phyloP scores from a whole-genome alignment of 163 green algal genomes.

The Trebouxiophyceae sp. region DNA sequence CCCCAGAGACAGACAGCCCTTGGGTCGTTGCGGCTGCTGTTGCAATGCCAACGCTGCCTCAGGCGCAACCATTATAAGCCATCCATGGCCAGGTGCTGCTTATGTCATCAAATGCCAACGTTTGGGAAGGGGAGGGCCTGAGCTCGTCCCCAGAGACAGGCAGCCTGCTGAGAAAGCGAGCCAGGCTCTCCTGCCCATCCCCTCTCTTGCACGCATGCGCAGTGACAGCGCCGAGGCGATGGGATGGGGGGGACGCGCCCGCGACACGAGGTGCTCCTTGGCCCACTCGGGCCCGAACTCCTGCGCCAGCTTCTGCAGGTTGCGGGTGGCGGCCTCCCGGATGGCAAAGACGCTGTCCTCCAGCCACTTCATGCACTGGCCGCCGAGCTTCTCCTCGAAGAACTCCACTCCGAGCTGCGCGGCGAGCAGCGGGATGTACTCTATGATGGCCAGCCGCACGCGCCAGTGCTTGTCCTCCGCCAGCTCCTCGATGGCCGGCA shows the following conservation, averaged over 20 bases:
- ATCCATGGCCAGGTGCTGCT: too few relatives aligned
- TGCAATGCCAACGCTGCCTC: too few relatives aligned
- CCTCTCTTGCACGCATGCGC: too few relatives aligned
- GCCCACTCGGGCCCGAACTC: conserved; percentile 95
- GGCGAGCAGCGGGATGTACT: conserved; percentile 95
- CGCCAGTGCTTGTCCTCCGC: conserved; percentile 97
- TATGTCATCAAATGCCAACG: too few relatives aligned
- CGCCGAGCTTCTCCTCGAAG: conserved; percentile 86
- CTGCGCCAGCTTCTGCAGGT: conserved; percentile 77
- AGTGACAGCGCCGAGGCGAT: too few relatives aligned
- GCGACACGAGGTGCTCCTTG: conserved; percentile 79
- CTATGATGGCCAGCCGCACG: conserved; percentile 95
- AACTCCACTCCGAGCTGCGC: conserved; percentile 89
- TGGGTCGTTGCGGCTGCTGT: too few relatives aligned
- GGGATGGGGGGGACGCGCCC: conserved; percentile 39
- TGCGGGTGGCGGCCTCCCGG: conserved; percentile 82
- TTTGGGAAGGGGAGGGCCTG: too few relatives aligned
- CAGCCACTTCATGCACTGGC: conserved; percentile 95
- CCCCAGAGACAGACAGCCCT: too few relatives aligned
- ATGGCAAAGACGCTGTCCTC: conserved; percentile 82
- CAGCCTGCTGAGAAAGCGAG: too few relatives aligned
- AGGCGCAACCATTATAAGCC: too few relatives aligned
- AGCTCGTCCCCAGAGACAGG: too few relatives aligned
- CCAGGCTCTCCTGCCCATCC: too few relatives aligned
- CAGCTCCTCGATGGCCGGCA: conserved; percentile 95